A percentile compares a stretch with the other conserved stretches of the same genome.
These are phyloP conservation scores for Knoxdaviesia capensis DNA, from an alignment of 2,329 filamentous ascomycete species.

Conservation along the genomic window DNA sequence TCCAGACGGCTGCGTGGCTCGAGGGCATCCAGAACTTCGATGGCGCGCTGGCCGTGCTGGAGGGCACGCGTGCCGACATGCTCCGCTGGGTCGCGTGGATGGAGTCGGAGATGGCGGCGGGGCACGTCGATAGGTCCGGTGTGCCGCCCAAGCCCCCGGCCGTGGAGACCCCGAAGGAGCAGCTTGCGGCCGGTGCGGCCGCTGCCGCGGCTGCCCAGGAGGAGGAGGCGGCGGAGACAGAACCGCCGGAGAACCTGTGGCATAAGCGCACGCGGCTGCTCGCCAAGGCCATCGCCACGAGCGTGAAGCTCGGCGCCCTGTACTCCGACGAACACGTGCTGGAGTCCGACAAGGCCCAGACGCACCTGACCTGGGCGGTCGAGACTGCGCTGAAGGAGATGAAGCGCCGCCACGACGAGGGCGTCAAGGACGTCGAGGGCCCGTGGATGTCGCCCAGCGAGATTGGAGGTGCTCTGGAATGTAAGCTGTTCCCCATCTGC, in stretches of 20 bases:
- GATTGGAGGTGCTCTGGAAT: conserved; percentile 54
- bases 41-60: conserved; percentile 56
- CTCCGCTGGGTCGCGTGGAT: conserved; percentile 35
- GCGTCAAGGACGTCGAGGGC: conserved; percentile 49
- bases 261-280: conserved; percentile 45
- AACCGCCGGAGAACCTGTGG: conserved; percentile 25
- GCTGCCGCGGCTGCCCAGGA: neutral
- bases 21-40: conserved; percentile 55
- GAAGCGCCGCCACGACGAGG: conserved; percentile 43
- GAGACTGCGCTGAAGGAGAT: conserved; percentile 61
- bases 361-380: conserved; percentile 59
- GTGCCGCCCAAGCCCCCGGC: conserved; percentile 10
- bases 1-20: conserved; percentile 61
- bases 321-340: conserved; percentile 61
- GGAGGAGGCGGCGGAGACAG: conserved; percentile 7
- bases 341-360: conserved; percentile 51
- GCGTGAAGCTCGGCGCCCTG: conserved; percentile 67
- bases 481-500: conserved; percentile 15
- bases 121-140: conserved; percentile 21
- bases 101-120: conserved; percentile 27
- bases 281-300: conserved; percentile 53
- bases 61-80: conserved; percentile 55
- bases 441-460: conserved; percentile 51
- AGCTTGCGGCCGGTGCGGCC: conserved; percentile 2
- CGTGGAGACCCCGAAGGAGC: conserved; percentile 5